Evolutionary conservation across 108 stramenopile species (phyloP), one percentile per base, ranked within the genome.

Genomic region (Licmophora abbreviata): DNA sequence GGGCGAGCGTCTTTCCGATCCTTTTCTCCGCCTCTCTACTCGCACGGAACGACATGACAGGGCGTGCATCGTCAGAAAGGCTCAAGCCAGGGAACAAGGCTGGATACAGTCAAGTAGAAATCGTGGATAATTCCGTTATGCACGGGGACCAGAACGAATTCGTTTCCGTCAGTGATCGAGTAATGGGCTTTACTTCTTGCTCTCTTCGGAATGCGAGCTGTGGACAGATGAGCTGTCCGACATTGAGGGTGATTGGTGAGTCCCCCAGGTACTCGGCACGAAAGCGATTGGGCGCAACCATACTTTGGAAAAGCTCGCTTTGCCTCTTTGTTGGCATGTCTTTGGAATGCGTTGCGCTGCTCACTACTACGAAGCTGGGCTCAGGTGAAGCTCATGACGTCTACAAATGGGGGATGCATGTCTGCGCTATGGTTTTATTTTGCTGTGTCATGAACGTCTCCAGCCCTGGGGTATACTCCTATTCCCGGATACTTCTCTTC

Each of bases 331-430:
- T 50, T 29, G 48, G 33, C 30, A 50, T 50, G 48, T 32, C 48
- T 12, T 32, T 31, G 30, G 48, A 50, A 8, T 32, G 29, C 21
- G 15, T 31, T 15, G 25, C 24, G 26, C 3, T 50, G 48, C 29
- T 50, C 3, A 29, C 15, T 15, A n/a, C 30, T 29, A 32, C 17
- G 15, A 29, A 12, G 18, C 11, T 11, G 15, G 30, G 15, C 2
- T 29, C 28, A n/a, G 29, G 29, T 15, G n/a, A 3, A 17, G 21
- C 22, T 3, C 22, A 32, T 15, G 28, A 31, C 3, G 21, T 50
- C 15, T 50, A 29, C 14, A 15, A 32, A 25, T 50, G 48, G 48
- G 48, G 48, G 33, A 50, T 50, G 48, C 48, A 50, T 14, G 48
- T 50, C 14, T 27, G 4, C 17, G 26, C 48, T 14, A 37, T 32